Evolutionary conservation across 805 yeast genomes (phyloP).

Genomic region (Saturnispora galanensis): DNA sequence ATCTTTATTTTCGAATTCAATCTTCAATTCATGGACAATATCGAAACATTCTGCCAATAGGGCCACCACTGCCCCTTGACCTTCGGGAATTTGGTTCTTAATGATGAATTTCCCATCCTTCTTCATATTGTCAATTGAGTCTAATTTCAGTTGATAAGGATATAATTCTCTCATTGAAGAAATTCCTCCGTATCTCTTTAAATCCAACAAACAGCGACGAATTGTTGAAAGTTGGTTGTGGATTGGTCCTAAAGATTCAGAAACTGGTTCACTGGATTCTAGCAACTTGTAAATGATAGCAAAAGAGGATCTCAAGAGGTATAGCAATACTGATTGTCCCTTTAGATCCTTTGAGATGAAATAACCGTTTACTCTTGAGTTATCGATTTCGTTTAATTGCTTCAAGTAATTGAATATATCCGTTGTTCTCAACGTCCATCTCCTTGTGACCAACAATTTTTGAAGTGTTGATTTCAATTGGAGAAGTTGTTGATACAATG

Average conservation of each 20-base stretch:
- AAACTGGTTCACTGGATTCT: conserved; percentile 90
- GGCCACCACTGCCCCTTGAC: conserved; percentile 93
- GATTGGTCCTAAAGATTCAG: conserved; percentile 85
- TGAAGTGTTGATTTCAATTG: conserved; percentile 67
- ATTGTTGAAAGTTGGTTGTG: conserved; percentile 92
- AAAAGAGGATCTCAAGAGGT: conserved; percentile 81
- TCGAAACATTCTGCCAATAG: conserved; percentile 91
- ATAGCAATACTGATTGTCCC: conserved; percentile 57
- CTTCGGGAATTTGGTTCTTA: conserved; percentile 88
- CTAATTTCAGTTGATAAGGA: conserved; percentile 92
- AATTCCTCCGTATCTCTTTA: conserved; percentile 88
- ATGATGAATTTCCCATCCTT: conserved; percentile 87
- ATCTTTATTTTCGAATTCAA: conserved; percentile 65
- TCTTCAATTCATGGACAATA: conserved; percentile 79
- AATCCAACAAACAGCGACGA: conserved; percentile 78
- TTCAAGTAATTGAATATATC: conserved; percentile 82
- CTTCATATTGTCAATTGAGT: conserved; percentile 78
- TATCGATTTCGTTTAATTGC: conserved; percentile 64
- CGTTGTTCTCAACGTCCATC: conserved; percentile 97
- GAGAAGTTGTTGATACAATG: conserved; percentile 53
- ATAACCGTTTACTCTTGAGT: conserved; percentile 52
- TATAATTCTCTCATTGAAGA: conserved; percentile 81
- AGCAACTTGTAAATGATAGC: conserved; percentile 81
- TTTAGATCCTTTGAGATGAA: conserved; percentile 34
- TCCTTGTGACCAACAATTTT: conserved; percentile 76